Conservation (phyloP, 2,329 filamentous ascomycete genomes). For the Talaromyces sp. region DNA sequence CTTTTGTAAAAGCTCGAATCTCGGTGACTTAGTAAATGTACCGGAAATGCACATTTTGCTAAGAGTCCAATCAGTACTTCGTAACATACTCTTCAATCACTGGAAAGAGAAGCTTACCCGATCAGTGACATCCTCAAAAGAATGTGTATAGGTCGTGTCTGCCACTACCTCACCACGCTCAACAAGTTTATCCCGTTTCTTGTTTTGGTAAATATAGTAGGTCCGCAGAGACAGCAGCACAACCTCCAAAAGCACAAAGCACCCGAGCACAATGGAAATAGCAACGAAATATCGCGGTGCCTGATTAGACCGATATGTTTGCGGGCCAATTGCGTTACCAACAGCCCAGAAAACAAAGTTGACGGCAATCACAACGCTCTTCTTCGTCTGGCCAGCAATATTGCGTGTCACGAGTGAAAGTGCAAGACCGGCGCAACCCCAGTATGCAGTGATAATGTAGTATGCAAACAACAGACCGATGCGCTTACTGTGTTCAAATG, state of each 20-base stretch:
- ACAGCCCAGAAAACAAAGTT: slow-evolving; percentile 70
- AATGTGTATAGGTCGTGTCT: slow-evolving; percentile 4
- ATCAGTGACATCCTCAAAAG: slow-evolving; percentile 9
- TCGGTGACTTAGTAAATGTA: neutral
- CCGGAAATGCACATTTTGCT: neutral
- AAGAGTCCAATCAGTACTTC: neutral
- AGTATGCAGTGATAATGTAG: slow-evolving; percentile 76
- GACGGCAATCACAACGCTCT: slow-evolving; percentile 64
- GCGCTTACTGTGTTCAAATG: slow-evolving; percentile 35
- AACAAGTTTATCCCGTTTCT: neutral
- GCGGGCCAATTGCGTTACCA: slow-evolving; percentile 66
- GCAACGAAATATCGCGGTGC: slow-evolving; percentile 34
- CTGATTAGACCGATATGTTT: slow-evolving; percentile 62
- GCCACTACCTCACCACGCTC: slow-evolving; percentile 3
- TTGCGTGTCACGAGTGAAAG: slow-evolving; percentile 69
- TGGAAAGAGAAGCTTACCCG: neutral
- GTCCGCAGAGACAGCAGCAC: neutral
- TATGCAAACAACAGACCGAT: slow-evolving; percentile 56
- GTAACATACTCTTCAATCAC: too few relatives aligned
- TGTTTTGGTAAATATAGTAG: slow-evolving; percentile 7
- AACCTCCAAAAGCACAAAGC: slow-evolving; percentile 11
- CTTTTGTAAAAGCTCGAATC: neutral
- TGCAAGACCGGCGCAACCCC: slow-evolving; percentile 67
- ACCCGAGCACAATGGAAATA: neutral
- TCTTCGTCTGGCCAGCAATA: slow-evolving; percentile 71